These are phyloP conservation scores for Colletotrichum chlorophyti DNA, from an alignment of 2,329 filamentous ascomycete genomes.

Conservation along the genomic window DNA sequence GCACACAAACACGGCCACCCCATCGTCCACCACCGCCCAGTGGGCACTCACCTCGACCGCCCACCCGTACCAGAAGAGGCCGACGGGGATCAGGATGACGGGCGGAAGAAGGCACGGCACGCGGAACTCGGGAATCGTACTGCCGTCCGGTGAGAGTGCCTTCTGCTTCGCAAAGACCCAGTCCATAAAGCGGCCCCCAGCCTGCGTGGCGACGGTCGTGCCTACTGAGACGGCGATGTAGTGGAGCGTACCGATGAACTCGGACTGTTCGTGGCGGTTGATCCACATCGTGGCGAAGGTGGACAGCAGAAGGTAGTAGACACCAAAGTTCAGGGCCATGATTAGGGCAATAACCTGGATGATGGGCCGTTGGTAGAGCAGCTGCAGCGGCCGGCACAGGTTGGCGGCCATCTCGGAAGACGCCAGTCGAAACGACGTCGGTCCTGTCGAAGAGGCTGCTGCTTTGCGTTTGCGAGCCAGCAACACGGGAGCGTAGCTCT, in stretches of 20 bases:
- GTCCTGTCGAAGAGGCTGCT: background rate
- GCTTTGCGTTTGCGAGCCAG: slow-evolving; percentile 33
- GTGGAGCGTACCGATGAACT: slow-evolving; percentile 51
- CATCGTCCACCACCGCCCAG: slow-evolving; percentile 65
- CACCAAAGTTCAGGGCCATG: slow-evolving; percentile 55
- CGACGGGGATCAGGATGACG: slow-evolving; percentile 57
- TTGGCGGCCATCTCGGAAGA: slow-evolving; percentile 29
- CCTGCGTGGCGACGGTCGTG: slow-evolving; percentile 42
- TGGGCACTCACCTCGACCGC: slow-evolving; percentile 55
- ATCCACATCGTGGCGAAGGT: slow-evolving; percentile 58
- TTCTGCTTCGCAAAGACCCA: slow-evolving; percentile 38
- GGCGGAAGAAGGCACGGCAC: slow-evolving; percentile 61
- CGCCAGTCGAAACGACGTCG: background rate
- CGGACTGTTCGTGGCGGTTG: slow-evolving; percentile 51
- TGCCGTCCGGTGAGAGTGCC: slow-evolving; percentile 2
- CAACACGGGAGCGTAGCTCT: slow-evolving; percentile 56
- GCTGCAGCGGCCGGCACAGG: slow-evolving; percentile 53
- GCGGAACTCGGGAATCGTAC: slow-evolving; percentile 51
- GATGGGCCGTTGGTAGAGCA: slow-evolving; percentile 54
- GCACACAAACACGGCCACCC: slow-evolving; percentile 58
- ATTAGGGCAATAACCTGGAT: slow-evolving; percentile 53
- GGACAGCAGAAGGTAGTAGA: slow-evolving; percentile 59
- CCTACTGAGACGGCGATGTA: slow-evolving; percentile 59
- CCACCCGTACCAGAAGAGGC: slow-evolving; percentile 67
- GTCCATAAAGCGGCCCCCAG: slow-evolving; percentile 45